phyloP scores from a whole-genome alignment of 257 asterid genomes.

The Schizonepeta tenuifolia region DNA sequence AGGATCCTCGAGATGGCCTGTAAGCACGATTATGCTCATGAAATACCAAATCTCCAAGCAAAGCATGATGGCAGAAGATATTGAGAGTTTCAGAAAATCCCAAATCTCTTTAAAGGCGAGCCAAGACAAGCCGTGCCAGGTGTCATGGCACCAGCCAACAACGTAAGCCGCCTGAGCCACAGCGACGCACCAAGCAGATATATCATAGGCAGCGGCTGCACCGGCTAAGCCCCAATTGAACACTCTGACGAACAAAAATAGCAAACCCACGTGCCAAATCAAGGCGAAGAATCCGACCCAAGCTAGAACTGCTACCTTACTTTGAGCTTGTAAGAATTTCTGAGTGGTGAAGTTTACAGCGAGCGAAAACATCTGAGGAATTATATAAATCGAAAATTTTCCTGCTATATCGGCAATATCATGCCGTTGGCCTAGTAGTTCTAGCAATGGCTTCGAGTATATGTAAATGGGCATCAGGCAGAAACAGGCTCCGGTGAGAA shows the following conservation, averaged over 20 bases:
- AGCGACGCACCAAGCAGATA: slow-evolving; percentile 79
- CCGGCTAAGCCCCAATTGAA: slow-evolving; percentile 84
- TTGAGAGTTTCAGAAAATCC: slow-evolving; percentile 69
- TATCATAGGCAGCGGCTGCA: slow-evolving; percentile 87
- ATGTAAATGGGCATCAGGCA: slow-evolving; percentile 73
- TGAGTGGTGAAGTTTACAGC: slow-evolving; percentile 91
- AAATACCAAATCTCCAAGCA: slow-evolving; percentile 99
- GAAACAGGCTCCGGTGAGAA: slow-evolving; percentile 64
- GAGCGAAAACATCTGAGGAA: slow-evolving; percentile 90
- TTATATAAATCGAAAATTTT: slow-evolving; percentile 60
- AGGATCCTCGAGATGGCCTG: slow-evolving; percentile 89
- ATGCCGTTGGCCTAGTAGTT: slow-evolving; percentile 69
- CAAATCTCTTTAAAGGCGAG: slow-evolving; percentile 78
- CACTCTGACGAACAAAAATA: slow-evolving; percentile 58
- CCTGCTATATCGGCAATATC: slow-evolving; percentile 91
- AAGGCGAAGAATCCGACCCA: slow-evolving; percentile 80
- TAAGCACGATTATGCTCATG: slow-evolving; percentile 92
- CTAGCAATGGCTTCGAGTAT: slow-evolving; percentile 60
- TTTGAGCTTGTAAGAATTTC: slow-evolving; percentile 89
- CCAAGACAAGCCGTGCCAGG: slow-evolving; percentile 85
- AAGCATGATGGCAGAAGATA: slow-evolving; percentile 91
- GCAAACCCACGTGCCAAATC: slow-evolving; percentile 50
- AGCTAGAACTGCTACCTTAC: slow-evolving; percentile 73
- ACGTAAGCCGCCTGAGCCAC: slow-evolving; percentile 76
- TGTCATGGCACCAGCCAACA: slow-evolving; percentile 81